Evolutionary conservation across 202 grass and related monocot genomes (phyloP), one percentile per base, ranked within the genome.

Genomic region (Setaria viridis): DNA sequence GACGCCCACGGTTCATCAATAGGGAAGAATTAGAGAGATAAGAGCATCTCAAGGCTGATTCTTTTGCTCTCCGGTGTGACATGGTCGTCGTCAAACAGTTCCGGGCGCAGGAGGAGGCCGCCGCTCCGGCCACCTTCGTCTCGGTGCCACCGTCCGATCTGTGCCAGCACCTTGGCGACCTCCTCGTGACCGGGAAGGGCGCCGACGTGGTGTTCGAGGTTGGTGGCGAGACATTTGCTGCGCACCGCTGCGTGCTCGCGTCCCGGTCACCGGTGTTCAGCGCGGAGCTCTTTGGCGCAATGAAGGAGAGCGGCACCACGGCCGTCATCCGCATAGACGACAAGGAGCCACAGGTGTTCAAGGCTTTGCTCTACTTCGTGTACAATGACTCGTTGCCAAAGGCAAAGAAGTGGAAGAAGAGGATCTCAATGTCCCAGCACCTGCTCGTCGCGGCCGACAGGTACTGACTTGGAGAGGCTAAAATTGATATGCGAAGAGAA

Each of bases 351-450:
- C 21, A 33, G 43, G 77, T 79, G 9, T 79, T 65, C 77, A 35
- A 17, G 13, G 25, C 60, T 3, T 50, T 79, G 59, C 77, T 79
- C 77, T 50, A 19, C 15, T 79, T 79, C 16, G 15, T 79, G 43
- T 63, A 63, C 77, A 66, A 49, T 2, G 49, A 81, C 11, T 41
- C 20, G 0, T 10, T 81, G 4, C 79, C 79, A 0, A 20, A 81
- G 20, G 14, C 9, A 16, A 46, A 4, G 25, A 20, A 32, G 7
- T 19, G 4, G 65, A 70, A 57, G 79, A 81, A 0, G 65, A 70
- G 42, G 20, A 45, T 21, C 37, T 39, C 9, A n/a, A 45, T 81
- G 79, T 43, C 9, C 9, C 50, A 70, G 49, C 79, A 81, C 50
- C 50, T 81, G 1, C 79, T 81, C 4, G 79, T 70, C 1, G 79